Evolutionary conservation across 2,329 filamentous ascomycete genomes (phyloP).

Genomic region (Geosmithia morbida): DNA sequence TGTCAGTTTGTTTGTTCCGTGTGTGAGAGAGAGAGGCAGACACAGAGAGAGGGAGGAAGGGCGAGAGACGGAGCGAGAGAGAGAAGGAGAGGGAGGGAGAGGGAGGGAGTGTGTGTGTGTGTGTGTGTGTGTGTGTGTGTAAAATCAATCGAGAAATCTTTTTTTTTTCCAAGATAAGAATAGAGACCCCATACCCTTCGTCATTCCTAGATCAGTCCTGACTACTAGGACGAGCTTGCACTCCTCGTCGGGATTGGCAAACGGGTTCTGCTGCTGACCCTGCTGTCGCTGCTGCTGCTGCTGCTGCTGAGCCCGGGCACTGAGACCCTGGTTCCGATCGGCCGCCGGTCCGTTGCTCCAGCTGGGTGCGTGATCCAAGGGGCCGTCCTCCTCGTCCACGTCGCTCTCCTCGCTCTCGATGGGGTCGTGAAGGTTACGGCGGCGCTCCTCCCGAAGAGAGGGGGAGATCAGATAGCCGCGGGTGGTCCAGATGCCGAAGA

Average conservation of each 20-base stretch:
- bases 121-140: too few relatives aligned
- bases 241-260: slow-evolving; percentile 47
- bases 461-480: slow-evolving; percentile 45
- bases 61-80: too few relatives aligned
- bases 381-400: slow-evolving; percentile 41
- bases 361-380: slow-evolving; percentile 53
- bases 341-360: slow-evolving; percentile 49
- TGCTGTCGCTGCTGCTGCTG: too few relatives aligned
- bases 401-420: slow-evolving; percentile 58
- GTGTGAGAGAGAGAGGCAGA: too few relatives aligned
- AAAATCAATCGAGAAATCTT: too few relatives aligned
- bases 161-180: too few relatives aligned
- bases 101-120: too few relatives aligned
- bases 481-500: slow-evolving; percentile 62
- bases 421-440: slow-evolving; percentile 41
- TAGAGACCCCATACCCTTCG: slow-evolving; percentile 82
- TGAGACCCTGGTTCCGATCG: slow-evolving; percentile 42
- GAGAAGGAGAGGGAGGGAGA: too few relatives aligned
- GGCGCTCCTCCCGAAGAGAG: slow-evolving; percentile 39
- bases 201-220: slow-evolving; percentile 91
- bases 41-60: too few relatives aligned
- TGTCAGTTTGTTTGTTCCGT: not conserved
- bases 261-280: slow-evolving; percentile 24
- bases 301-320: slow-evolving; percentile 12
- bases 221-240: slow-evolving; percentile 92